Evolutionary conservation across 495 filamentous ascomycete species (phyloP).

Genomic region (Cercophora newfieldiana): DNA sequence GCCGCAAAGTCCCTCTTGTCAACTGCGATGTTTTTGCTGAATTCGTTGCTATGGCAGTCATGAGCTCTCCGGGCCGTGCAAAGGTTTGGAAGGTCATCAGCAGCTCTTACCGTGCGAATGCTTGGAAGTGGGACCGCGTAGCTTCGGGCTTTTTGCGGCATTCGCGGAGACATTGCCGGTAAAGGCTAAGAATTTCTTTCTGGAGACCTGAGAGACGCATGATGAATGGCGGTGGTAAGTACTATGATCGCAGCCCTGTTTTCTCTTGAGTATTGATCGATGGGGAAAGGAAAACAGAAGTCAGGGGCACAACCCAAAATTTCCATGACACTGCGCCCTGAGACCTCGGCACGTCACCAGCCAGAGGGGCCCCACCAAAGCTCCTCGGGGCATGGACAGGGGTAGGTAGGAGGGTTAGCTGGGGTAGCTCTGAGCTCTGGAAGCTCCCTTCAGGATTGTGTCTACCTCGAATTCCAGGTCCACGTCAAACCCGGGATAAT

Average conservation of each 20-base stretch:
- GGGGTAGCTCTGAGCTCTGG: not conserved
- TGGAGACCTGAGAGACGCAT: constrained; percentile 86
- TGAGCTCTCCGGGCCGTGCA: constrained; percentile 10
- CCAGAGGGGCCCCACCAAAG: not conserved
- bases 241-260: not conserved
- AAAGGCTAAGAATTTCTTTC: constrained; percentile 81
- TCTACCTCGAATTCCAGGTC: too few species aligned
- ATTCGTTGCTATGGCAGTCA: constrained; percentile 61
- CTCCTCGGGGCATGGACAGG: not conserved
- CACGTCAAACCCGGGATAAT: not conserved
- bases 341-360: not conserved
- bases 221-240: not conserved
- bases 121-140: constrained; percentile 42
- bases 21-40: constrained; percentile 65
- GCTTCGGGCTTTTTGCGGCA: constrained; percentile 73
- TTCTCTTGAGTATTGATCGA: not conserved
- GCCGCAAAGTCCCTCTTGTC: constrained; percentile 87
- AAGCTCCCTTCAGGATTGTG: too few species aligned
- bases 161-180: constrained; percentile 80
- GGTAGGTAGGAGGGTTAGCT: not conserved
- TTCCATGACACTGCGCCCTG: constrained; percentile 2
- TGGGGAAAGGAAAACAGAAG: not conserved
- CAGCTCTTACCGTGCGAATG: constrained; percentile 39
- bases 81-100: not conserved
- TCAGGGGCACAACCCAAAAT: constrained; percentile 12